Base-by-base conservation (phyloP, 1,284 basidiomycete genomes). In the Boletus austroedulis region DNA sequence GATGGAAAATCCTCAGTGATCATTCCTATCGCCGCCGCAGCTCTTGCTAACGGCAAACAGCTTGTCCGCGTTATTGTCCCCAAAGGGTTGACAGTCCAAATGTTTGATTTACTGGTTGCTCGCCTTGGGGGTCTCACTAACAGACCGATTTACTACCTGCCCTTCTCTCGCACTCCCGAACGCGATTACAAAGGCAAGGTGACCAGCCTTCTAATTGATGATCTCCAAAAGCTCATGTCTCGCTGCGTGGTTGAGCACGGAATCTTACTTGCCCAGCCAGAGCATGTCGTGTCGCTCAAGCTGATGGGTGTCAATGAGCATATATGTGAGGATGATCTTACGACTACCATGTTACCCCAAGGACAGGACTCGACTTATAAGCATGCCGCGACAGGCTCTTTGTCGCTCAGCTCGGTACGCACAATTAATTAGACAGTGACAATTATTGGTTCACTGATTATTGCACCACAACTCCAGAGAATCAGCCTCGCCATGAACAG, bases 21-120 rank as follows among this genome's bases (percentile, higher is more conserved):
- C 40, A 73, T 80, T 1, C 81, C 82, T 4, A 68, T 84, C 24
- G 69, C 75, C 23, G 68, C 77, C 0, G 65, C 76, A 0, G 62
- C 72, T 21, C 66, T 83, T 7, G 78, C 82, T 0, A 67, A 82
- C 59, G 74, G 77, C 2, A 50, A 68, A 3, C 76, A 68, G n/a
- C 70, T 83, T 10, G 76, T 77, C 14, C 74, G 82, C 21, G 75
- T 83, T 5, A 65, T 82, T 5, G 76, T 81, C n/a, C 73, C 81
- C 21, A 82, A 82, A 53, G 67, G 76, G 0, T 66, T 79, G 9
- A 64, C 65, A 1, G 52, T 51, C 0, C 77, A 78, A 56, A 83
- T 81, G 80, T 83, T 82, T 60, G 72, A 78, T 14, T 59, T 81
- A 4, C 74, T 83, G 3, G 73, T 74, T 8, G 68, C 73, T 28